Base-by-base conservation (phyloP, 2,329 filamentous ascomycete genomes). In the Trichoderma sp. region DNA sequence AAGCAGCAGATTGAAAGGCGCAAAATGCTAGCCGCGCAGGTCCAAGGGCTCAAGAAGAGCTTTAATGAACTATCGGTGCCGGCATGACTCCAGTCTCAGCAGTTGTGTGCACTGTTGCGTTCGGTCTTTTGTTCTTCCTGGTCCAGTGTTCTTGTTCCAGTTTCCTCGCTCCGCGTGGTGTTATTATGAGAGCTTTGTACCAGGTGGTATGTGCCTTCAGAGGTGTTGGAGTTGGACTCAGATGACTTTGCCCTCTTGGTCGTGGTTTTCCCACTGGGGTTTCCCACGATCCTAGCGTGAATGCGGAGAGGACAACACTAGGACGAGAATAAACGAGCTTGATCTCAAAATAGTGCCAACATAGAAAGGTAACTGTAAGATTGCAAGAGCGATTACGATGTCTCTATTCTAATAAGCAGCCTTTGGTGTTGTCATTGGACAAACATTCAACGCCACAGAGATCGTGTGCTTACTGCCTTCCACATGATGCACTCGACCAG, bases 221-320 rank as follows among this genome's bases (percentile, higher is more conserved):
- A 21, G 21, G 15, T 52, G 12, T 21, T 17, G 7, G 47, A 44
- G 9, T 60, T 4, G 26, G 47, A 12, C 28, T 5, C 19, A 26
- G 34, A 10, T 59, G 21, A 15, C 7, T 39, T 5, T n/a, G 51
- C 1, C 39, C 48, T 44, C 58, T 61, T 7, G 39, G 58, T 17
- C 43, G 12, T 51, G 58, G 58, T 61, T 61, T 61, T 61, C 58
- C 47, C 47, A 51, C 34, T 9, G 58, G 58, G 58, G 52, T 61
- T 61, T 61, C 6, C 58, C 58, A 51, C 9, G 30, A n/a, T 47
- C 19, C 41, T 52, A 44, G 43, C 47, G 58, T n/a, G 10, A 61
- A 61, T 44, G 24, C 47, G 47, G 58, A 59, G 44, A 45, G 47
- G 19, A 14, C 15, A 17, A 10, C 12, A 26, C 15, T 26, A 26